Percentiles rank a stretch among this genome's conserved stretches.
Conservation (phyloP, 2,329 filamentous ascomycete genomes). For the Colletotrichum tamarilloi region DNA sequence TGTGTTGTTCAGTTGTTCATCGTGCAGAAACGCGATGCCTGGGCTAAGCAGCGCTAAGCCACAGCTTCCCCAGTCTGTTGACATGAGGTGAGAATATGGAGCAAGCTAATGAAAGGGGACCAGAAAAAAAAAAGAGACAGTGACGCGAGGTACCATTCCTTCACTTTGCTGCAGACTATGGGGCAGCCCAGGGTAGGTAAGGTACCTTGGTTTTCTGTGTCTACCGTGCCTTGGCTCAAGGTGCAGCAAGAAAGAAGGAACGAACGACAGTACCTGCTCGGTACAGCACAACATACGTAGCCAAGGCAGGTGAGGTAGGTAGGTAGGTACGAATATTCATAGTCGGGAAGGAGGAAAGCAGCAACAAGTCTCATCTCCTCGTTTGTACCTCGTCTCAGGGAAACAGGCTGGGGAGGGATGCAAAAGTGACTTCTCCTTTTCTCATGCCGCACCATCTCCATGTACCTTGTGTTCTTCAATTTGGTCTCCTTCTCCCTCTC, state of each 20-base stretch:
- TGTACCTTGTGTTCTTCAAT: neutral
- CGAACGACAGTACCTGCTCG: neutral
- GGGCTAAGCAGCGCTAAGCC: conserved; percentile 34
- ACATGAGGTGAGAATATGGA: conserved; percentile 24
- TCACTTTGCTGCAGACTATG: neutral
- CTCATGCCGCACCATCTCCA: neutral
- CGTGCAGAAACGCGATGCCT: conserved; percentile 29
- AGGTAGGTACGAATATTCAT: neutral
- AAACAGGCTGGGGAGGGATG: conserved; percentile 9
- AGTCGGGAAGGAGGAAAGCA: neutral
- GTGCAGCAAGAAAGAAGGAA: neutral
- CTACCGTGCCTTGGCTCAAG: neutral
- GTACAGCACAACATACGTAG: neutral
- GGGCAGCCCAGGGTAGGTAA: neutral
- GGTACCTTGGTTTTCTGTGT: conserved; percentile 2
- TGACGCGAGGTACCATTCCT: conserved; percentile 5
- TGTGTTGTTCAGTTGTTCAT: conserved; percentile 26
- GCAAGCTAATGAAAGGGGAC: conserved; percentile 7
- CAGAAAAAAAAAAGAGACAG: neutral
- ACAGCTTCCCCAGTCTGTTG: conserved; percentile 33
- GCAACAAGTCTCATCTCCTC: conserved; percentile 3
- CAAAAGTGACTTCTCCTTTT: conserved; percentile 33
- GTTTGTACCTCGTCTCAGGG: neutral
- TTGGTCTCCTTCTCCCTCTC: conserved; percentile 2
- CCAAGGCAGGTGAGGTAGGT: neutral